A percentile compares a stretch with the other conserved stretches of the same genome.
These are phyloP conservation scores for Cordyceps pruinosa DNA, from an alignment of 2,329 filamentous ascomycete species.

Conservation along the genomic window DNA sequence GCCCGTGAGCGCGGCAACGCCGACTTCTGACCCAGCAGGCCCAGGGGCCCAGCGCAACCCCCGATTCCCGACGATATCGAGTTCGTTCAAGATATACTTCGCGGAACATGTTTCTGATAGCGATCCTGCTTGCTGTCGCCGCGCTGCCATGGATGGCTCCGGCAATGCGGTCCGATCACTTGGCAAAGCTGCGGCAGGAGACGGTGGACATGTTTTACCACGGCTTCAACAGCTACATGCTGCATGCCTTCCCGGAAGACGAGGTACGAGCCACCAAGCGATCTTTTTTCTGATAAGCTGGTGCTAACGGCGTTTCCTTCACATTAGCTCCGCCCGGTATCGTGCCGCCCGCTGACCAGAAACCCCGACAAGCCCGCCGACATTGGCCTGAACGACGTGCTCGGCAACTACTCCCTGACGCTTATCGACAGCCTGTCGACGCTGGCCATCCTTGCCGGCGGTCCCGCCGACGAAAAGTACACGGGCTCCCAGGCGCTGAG, in stretches of 20 bases:
- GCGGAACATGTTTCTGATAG: slow-evolving; percentile 22
- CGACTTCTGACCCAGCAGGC: background rate
- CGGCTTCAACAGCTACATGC: slow-evolving; percentile 92
- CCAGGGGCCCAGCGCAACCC: background rate
- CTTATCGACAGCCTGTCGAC: slow-evolving; percentile 93
- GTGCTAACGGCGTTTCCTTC: slow-evolving; percentile 10
- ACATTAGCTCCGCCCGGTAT: slow-evolving; percentile 68
- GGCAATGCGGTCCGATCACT: slow-evolving; percentile 50
- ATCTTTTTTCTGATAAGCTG: background rate
- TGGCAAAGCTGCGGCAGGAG: slow-evolving; percentile 50
- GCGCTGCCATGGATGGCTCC: slow-evolving; percentile 35
- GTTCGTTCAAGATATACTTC: background rate
- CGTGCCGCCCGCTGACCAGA: slow-evolving; percentile 76
- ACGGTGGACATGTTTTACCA: slow-evolving; percentile 88
- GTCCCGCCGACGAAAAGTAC: slow-evolving; percentile 39
- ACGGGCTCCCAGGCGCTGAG: slow-evolving; percentile 45
- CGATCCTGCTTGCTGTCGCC: slow-evolving; percentile 20
- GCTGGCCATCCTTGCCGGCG: slow-evolving; percentile 82
- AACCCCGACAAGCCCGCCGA: slow-evolving; percentile 73
- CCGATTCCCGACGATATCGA: background rate
- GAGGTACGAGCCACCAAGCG: slow-evolving; percentile 45
- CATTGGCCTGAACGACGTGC: slow-evolving; percentile 85
- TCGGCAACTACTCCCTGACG: slow-evolving; percentile 95
- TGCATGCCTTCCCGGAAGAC: slow-evolving; percentile 90
- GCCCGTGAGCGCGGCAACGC: slow-evolving; percentile 6